Percentiles rank a stretch among this genome's conserved stretches.
These are phyloP conservation scores for Neofusicoccum parvum DNA, from an alignment of 2,329 filamentous ascomycete genomes.

Conservation along the genomic window DNA sequence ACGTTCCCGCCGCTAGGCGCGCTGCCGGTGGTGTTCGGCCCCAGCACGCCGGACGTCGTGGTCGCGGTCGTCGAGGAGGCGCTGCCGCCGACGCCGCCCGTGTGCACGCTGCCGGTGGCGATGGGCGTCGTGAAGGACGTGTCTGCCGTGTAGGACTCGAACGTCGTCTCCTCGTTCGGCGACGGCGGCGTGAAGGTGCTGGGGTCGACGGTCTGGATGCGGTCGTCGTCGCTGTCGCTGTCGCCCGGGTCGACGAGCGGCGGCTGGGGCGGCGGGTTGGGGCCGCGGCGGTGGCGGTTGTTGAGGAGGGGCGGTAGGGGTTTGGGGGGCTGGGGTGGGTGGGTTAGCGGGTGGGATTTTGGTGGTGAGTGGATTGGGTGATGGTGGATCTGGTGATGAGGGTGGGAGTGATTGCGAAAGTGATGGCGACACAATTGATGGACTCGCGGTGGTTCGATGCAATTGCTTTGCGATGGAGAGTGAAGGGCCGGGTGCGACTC, in stretches of 20 bases:
- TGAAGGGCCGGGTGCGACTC: no score
- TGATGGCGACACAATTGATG: background rate
- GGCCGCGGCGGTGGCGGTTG: background rate
- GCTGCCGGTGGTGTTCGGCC: constrained; percentile 9
- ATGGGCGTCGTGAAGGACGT: background rate
- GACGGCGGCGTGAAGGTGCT: background rate
- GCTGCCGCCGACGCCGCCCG: background rate
- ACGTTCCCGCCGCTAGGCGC: constrained; percentile 9
- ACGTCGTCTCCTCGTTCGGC: background rate
- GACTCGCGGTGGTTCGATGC: background rate
- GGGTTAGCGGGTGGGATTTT: background rate
- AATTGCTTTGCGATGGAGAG: background rate
- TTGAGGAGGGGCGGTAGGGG: background rate
- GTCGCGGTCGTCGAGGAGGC: background rate
- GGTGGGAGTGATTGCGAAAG: background rate
- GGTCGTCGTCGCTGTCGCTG: background rate
- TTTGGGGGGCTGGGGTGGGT: background rate
- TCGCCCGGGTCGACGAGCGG: background rate
- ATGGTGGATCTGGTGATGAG: no score
- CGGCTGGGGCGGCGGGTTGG: background rate
- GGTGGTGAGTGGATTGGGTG: no score
- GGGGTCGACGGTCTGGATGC: background rate
- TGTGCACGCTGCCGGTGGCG: constrained; percentile 11
- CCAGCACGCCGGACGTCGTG: constrained; percentile 2
- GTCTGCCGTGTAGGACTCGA: background rate